Base-by-base conservation (phyloP, 129 eudicot species). In the Lonicera japonica region DNA sequence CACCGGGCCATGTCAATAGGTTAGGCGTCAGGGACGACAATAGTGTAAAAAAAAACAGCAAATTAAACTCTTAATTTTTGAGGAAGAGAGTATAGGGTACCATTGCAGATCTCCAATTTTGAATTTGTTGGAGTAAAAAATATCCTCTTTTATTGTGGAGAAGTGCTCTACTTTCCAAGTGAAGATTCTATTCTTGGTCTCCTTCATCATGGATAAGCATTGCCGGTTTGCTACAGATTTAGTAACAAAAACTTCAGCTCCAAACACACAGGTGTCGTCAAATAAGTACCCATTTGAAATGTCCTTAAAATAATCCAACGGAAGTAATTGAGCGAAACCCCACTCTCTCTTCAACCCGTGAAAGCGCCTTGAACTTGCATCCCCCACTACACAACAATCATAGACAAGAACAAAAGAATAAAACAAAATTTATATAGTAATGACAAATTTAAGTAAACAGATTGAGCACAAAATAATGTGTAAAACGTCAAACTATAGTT, bases 311-410 rank as follows among this genome's bases (percentile, higher is more conserved):
- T 58, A 36, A 14, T 58, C 21, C 43, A 25, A n/a, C 2, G 59
- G 24, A 20, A 54, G 36, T 22, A 54, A 54, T 54, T 54, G 22
- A 29, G 59, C 22, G 14, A 58, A 58, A 29, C 62, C 62, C 62
- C 62, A 58, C 62, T 58, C 62, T 6, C 7, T 25, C 39, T 58
- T 58, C 17, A 39, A 16, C 21, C 16, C 9, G 39, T 58, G 62
- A 58, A 21, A 58, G 3, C 62, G 43, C 62, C 62, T 21, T 29
- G 34, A 9, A 21, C 34, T 29, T 5, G 21, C 45, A 25, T 54
- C 25, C 5, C 13, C 59, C 22, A 20, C 59, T 54, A 18, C 34
- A 54, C 22, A 19, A 0, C 11, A 17, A 14, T 47, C 18, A 29
- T 1, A 29, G 4, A 29, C 36, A 29, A 29, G 6, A 29, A n/a